Evolutionary conservation across 768 basidiomycete genomes (phyloP).

Genomic region (Leccinum longicurvipes): DNA sequence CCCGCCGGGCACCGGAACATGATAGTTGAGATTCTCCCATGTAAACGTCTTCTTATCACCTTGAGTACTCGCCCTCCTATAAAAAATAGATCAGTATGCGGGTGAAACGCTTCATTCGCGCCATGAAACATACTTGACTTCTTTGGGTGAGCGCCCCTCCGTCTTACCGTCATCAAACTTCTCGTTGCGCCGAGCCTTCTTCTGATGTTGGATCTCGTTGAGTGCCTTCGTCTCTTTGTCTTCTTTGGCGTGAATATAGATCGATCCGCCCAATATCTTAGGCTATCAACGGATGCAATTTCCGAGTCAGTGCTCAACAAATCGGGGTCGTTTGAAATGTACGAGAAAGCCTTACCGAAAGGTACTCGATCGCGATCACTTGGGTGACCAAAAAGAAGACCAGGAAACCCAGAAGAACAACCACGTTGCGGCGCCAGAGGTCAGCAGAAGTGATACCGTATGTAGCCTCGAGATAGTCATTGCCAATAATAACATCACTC

Average conservation of each 20-base stretch:
- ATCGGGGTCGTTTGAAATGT: not conserved
- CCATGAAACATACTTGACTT: slow-evolving; percentile 12
- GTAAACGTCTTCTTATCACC: slow-evolving; percentile 53
- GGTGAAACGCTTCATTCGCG: not conserved
- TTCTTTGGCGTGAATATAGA: slow-evolving; percentile 63
- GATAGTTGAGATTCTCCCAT: slow-evolving; percentile 78
- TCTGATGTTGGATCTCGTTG: slow-evolving; percentile 51
- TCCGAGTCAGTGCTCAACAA: not conserved
- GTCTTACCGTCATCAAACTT: slow-evolving; percentile 27
- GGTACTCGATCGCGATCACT: slow-evolving; percentile 61
- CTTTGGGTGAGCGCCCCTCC: slow-evolving; percentile 20
- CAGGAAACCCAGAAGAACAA: slow-evolving; percentile 69
- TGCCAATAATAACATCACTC: slow-evolving; percentile 51
- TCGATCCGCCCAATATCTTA: slow-evolving; percentile 35
- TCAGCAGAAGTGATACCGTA: slow-evolving; percentile 49
- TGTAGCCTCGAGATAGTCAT: slow-evolving; percentile 56
- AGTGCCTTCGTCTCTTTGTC: slow-evolving; percentile 48
- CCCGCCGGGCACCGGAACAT: slow-evolving; percentile 65
- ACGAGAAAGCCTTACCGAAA: slow-evolving; percentile 44
- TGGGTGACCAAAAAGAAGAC: slow-evolving; percentile 68
- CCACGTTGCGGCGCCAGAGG: slow-evolving; percentile 65
- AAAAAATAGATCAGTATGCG: slow-evolving; percentile 1
- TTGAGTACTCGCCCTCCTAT: not conserved
- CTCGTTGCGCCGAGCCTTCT: slow-evolving; percentile 42
- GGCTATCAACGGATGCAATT: slow-evolving; percentile 21